Percentiles rank a stretch among this genome's conserved stretches.
phyloP scores from a whole-genome alignment of 1,139 yeast genomes.

The Casaregolazyma suthepensis region DNA sequence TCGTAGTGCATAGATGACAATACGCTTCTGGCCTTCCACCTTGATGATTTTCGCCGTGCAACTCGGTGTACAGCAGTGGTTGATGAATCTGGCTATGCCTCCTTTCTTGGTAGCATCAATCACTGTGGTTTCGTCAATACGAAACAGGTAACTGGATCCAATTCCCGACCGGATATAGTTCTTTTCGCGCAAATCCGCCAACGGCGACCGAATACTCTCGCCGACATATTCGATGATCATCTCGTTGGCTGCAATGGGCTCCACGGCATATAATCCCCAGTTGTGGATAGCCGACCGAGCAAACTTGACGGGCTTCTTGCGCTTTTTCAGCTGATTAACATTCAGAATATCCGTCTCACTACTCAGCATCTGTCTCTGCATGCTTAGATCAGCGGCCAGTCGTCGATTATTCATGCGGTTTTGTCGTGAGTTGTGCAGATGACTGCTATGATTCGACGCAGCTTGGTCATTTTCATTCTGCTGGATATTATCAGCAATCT shows the following conservation, averaged over 20 bases:
- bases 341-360: slow-evolving; percentile 76
- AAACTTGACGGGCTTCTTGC: slow-evolving; percentile 91
- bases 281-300: slow-evolving; percentile 96
- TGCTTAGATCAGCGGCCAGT: slow-evolving; percentile 84
- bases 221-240: slow-evolving; percentile 99
- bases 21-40: slow-evolving; percentile 89
- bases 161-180: slow-evolving; percentile 85
- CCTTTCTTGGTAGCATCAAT: slow-evolving; percentile 97
- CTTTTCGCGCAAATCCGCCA: slow-evolving; percentile 88
- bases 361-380: slow-evolving; percentile 71
- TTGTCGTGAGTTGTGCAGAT: slow-evolving; percentile 63
- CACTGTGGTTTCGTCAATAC: slow-evolving; percentile 91
- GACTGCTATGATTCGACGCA: slow-evolving; percentile 10
- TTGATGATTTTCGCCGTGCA: slow-evolving; percentile 96
- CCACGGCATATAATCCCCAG: slow-evolving; percentile 96
- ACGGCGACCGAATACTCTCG: slow-evolving; percentile 87
- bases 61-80: slow-evolving; percentile 96
- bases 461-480: slow-evolving; percentile 35
- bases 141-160: slow-evolving; percentile 87
- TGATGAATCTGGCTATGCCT: slow-evolving; percentile 91
- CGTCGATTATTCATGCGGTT: slow-evolving; percentile 86
- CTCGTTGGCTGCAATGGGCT: slow-evolving; percentile 88
- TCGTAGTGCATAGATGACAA: slow-evolving; percentile 87
- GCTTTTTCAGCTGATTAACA: slow-evolving; percentile 71
- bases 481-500: slow-evolving; percentile 32